These are phyloP conservation scores for Hemileccinum impolitum DNA, from an alignment of 768 basidiomycete genomes.

Conservation along the genomic window DNA sequence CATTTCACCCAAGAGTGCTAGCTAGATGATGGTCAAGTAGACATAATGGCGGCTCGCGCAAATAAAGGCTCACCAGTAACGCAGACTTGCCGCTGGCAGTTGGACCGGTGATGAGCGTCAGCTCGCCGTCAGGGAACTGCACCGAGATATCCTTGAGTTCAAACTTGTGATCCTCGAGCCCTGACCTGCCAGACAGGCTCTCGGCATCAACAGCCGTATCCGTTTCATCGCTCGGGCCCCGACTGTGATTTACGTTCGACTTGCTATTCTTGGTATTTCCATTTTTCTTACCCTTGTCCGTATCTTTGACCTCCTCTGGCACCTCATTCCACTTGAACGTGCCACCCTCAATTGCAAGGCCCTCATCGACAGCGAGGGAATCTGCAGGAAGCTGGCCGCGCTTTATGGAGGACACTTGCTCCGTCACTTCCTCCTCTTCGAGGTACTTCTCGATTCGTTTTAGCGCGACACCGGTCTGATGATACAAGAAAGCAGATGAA, in stretches of 20 bases:
- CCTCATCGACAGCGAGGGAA: conserved; percentile 26
- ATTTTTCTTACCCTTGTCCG: conserved; percentile 16
- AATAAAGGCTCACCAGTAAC: conserved; percentile 31
- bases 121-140: conserved; percentile 43
- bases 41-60: neutral
- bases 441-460: conserved; percentile 60
- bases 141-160: conserved; percentile 43
- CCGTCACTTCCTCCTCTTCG: conserved; percentile 59
- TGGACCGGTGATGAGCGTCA: conserved; percentile 46
- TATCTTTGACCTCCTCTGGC: conserved; percentile 32
- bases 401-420: conserved; percentile 58
- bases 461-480: conserved; percentile 52
- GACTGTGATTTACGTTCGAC: neutral
- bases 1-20: conserved; percentile 41
- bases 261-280: conserved; percentile 4
- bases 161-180: conserved; percentile 34
- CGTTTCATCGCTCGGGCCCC: conserved; percentile 6
- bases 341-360: conserved; percentile 49
- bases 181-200: conserved; percentile 10
- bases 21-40: conserved; percentile 10
- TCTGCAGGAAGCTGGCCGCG: conserved; percentile 22
- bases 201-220: conserved; percentile 13
- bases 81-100: conserved; percentile 53
- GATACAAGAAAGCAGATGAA: neutral
- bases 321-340: conserved; percentile 57